Evolutionary conservation across 306 rosid genomes (phyloP).

Genomic region (Crotalaria pallida): DNA sequence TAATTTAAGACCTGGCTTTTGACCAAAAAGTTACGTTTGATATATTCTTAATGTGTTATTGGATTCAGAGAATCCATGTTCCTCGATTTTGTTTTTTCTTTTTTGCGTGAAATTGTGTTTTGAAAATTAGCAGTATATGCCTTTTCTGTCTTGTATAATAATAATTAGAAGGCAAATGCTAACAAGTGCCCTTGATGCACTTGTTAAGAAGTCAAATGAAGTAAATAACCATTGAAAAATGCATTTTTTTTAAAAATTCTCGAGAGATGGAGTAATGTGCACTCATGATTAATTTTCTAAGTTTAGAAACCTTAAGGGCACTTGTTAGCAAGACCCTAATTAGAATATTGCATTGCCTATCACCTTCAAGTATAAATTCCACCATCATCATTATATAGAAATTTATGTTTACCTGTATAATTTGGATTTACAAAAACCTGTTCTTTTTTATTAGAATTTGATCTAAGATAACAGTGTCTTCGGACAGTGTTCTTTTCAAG

Average conservation of each 20-base stretch:
- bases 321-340: too few species aligned
- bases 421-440: neutral
- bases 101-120: neutral
- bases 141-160: neutral
- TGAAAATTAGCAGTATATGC: neutral
- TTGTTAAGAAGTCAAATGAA: too few species aligned
- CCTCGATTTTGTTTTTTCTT: neutral
- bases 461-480: neutral
- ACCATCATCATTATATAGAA: neutral
- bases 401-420: neutral
- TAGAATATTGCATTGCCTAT: neutral
- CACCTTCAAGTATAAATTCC: neutral
- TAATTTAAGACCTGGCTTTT: neutral
- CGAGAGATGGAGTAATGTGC: too few species aligned
- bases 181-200: too few species aligned
- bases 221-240: too few species aligned
- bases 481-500: neutral
- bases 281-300: too few species aligned
- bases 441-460: neutral
- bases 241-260: too few species aligned
- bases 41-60: neutral
- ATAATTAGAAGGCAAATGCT: too few species aligned
- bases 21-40: neutral
- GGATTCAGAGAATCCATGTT: neutral
- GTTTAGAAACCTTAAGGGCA: too few species aligned